These are phyloP conservation scores for Sanghuangporus baumii DNA, from an alignment of 1,284 basidiomycete genomes.

Conservation along the genomic window DNA sequence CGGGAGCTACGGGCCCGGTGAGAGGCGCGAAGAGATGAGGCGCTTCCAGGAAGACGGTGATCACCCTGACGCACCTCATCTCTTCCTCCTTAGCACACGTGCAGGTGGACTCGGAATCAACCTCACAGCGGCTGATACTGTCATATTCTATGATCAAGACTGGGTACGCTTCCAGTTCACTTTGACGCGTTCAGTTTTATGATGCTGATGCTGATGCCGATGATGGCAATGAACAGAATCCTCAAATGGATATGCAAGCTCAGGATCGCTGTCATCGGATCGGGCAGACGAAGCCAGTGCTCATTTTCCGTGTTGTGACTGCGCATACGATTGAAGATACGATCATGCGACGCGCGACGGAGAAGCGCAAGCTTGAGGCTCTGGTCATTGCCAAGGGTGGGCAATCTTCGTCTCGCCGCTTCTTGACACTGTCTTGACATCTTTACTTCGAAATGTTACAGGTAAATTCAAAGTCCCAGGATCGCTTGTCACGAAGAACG, in stretches of 20 bases:
- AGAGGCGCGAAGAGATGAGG: constrained; percentile 81
- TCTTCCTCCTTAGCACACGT: constrained; percentile 91
- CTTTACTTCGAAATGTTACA: constrained; percentile 22
- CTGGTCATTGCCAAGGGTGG: constrained; percentile 89
- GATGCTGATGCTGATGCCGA: neutral
- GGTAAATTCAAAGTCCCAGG: constrained; percentile 75
- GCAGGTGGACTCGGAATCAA: constrained; percentile 93
- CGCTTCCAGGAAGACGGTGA: constrained; percentile 78
- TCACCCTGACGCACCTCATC: constrained; percentile 55
- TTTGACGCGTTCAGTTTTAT: neutral
- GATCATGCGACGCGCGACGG: constrained; percentile 84
- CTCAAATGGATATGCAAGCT: constrained; percentile 95
- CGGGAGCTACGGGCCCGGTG: constrained; percentile 72
- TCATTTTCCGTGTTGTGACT: constrained; percentile 84
- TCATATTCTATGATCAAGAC: constrained; percentile 94
- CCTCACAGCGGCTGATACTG: constrained; percentile 89
- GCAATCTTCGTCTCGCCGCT: constrained; percentile 14
- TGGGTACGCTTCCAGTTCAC: constrained; percentile 54
- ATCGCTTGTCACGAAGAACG: constrained; percentile 35
- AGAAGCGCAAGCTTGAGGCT: constrained; percentile 88
- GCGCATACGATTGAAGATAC: constrained; percentile 88
- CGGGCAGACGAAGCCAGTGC: constrained; percentile 84
- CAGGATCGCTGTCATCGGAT: constrained; percentile 96
- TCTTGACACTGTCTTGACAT: constrained; percentile 5
- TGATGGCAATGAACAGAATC: constrained; percentile 53